Evolutionary conservation across 345 rosid genomes (phyloP).

Genomic region (Geranium rotundifolium): DNA sequence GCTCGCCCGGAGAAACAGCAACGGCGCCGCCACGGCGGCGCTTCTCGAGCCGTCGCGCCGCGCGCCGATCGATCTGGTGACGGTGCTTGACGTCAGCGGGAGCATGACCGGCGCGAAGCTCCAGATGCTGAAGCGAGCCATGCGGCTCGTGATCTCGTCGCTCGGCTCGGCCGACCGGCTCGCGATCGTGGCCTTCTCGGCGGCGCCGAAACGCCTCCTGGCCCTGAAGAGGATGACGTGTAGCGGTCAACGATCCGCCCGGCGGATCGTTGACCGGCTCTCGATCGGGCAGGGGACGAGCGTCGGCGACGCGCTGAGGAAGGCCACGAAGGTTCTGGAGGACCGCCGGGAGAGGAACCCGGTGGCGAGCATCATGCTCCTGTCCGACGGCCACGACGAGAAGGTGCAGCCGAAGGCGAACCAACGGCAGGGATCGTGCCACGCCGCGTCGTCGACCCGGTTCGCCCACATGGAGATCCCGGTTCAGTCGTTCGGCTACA

Average conservation of each 20-base stretch:
- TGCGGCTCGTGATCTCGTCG: conserved; percentile 52
- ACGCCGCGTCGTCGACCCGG: conserved; percentile 47
- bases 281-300: conserved; percentile 46
- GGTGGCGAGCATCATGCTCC: conserved; percentile 45
- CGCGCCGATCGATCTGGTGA: conserved; percentile 67
- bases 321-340: conserved; percentile 72
- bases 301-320: conserved; percentile 52
- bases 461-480: conserved; percentile 66
- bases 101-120: conserved; percentile 44
- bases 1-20: not conserved
- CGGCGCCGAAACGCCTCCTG: conserved; percentile 44
- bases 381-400: conserved; percentile 57
- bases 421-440: conserved; percentile 22
- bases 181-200: conserved; percentile 54
- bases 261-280: conserved; percentile 48
- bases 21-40: conserved; percentile 11
- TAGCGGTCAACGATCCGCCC: conserved; percentile 47
- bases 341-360: conserved; percentile 76
- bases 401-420: conserved; percentile 7
- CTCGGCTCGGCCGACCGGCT: conserved; percentile 60
- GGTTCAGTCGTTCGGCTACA: conserved; percentile 36
- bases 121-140: conserved; percentile 62
- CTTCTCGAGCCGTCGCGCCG: conserved; percentile 30
- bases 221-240: conserved; percentile 74
- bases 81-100: conserved; percentile 57